These are phyloP conservation scores for Voacanga thouarsii DNA, from an alignment of 257 asterid genomes.

Conservation along the genomic window DNA sequence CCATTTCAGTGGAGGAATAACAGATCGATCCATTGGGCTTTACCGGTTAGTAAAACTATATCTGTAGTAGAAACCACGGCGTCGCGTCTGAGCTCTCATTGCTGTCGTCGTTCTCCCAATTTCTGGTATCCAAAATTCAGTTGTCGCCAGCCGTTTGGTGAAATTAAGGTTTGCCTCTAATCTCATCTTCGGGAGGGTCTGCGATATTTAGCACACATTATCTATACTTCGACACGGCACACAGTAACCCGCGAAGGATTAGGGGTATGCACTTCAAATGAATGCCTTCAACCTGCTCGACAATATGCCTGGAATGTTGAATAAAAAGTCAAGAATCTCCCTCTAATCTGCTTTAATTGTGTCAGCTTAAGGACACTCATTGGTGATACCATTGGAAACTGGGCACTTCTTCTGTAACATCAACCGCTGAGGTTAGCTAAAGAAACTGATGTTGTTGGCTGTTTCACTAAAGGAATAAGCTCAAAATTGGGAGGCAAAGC, in stretches of 20 bases:
- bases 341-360: background rate
- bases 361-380: background rate
- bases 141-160: background rate
- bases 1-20: background rate
- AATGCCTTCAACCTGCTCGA: slow-evolving; percentile 36
- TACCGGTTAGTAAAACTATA: background rate
- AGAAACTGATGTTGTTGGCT: background rate
- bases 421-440: background rate
- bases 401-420: background rate
- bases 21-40: background rate
- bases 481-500: background rate
- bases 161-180: background rate
- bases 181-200: background rate
- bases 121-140: background rate
- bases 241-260: background rate
- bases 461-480: background rate
- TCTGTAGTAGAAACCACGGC: background rate
- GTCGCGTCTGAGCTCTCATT: background rate
- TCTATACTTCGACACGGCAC: background rate
- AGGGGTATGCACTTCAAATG: background rate
- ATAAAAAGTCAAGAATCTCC: background rate
- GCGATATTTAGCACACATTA: background rate
- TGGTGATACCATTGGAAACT: background rate
- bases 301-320: slow-evolving; percentile 27
- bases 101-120: background rate